Percentiles rank a stretch among this genome's conserved stretches.
Evolutionary conservation across 1,139 yeast genomes (phyloP).

Genomic region (Pichia terricola): DNA sequence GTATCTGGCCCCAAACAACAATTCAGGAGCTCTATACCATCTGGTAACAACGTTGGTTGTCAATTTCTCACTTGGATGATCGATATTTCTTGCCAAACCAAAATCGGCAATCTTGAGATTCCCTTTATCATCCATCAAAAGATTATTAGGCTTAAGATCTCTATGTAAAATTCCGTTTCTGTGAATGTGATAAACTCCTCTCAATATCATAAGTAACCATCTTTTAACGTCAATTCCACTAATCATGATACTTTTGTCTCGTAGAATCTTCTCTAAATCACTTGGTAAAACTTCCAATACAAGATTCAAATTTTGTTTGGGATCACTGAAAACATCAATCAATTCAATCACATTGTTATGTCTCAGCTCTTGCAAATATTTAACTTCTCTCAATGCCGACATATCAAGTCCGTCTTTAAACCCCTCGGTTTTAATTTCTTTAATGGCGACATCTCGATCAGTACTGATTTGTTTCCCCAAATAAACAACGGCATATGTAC

Average conservation of each 20-base stretch:
- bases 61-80: slow-evolving; percentile 68
- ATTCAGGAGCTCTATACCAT: slow-evolving; percentile 96
- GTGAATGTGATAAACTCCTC: slow-evolving; percentile 95
- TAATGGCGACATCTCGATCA: slow-evolving; percentile 69
- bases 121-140: slow-evolving; percentile 79
- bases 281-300: slow-evolving; percentile 88
- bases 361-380: slow-evolving; percentile 76
- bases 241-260: slow-evolving; percentile 68
- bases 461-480: slow-evolving; percentile 59
- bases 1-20: slow-evolving; percentile 79
- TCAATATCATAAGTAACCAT: slow-evolving; percentile 86
- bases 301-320: slow-evolving; percentile 57
- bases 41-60: slow-evolving; percentile 94
- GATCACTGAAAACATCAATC: slow-evolving; percentile 72
- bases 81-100: slow-evolving; percentile 83
- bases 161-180: slow-evolving; percentile 83
- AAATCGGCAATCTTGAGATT: slow-evolving; percentile 91
- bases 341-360: slow-evolving; percentile 82
- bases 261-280: slow-evolving; percentile 83
- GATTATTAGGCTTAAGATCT: slow-evolving; percentile 75
- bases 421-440: slow-evolving; percentile 89
- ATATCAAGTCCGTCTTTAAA: slow-evolving; percentile 95
- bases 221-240: slow-evolving; percentile 83
- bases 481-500: slow-evolving; percentile 96
- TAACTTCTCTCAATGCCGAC: slow-evolving; percentile 95